These are phyloP conservation scores for Sphenostylis stenocarpa DNA, from an alignment of 306 rosid genomes.

Conservation along the genomic window DNA sequence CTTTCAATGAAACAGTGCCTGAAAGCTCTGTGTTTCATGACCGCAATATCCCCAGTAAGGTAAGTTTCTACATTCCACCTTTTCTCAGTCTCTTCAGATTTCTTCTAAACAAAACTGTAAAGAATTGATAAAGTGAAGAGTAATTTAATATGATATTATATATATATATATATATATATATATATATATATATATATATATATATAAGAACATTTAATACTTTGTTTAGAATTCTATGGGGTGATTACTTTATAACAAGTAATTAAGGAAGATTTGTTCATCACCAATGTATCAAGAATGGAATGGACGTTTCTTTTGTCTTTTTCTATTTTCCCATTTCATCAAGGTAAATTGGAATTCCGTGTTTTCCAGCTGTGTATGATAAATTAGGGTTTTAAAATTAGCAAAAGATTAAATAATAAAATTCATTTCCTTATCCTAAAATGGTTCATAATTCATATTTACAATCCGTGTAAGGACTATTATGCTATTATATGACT, in stretches of 20 bases:
- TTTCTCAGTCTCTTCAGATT: not conserved
- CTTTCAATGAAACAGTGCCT: constrained; percentile 45
- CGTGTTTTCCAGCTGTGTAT: not conserved
- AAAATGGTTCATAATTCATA: not conserved
- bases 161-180: too few relatives aligned
- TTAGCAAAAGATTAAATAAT: not conserved
- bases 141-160: not conserved
- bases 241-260: not conserved
- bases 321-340: not conserved
- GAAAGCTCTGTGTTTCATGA: constrained; percentile 55
- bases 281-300: not conserved
- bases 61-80: constrained; percentile 27
- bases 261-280: not conserved
- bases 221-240: not conserved
- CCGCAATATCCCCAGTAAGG: constrained; percentile 82
- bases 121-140: not conserved
- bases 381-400: not conserved
- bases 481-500: not conserved
- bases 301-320: not conserved
- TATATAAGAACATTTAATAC: too few relatives aligned
- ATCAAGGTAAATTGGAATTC: not conserved
- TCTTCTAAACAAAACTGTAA: not conserved
- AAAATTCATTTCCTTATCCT: not conserved
- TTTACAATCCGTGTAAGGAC: not conserved
- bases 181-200: too few relatives aligned